Base-by-base conservation (phyloP, 768 basidiomycete genomes). In the Boletus fagicola region DNA sequence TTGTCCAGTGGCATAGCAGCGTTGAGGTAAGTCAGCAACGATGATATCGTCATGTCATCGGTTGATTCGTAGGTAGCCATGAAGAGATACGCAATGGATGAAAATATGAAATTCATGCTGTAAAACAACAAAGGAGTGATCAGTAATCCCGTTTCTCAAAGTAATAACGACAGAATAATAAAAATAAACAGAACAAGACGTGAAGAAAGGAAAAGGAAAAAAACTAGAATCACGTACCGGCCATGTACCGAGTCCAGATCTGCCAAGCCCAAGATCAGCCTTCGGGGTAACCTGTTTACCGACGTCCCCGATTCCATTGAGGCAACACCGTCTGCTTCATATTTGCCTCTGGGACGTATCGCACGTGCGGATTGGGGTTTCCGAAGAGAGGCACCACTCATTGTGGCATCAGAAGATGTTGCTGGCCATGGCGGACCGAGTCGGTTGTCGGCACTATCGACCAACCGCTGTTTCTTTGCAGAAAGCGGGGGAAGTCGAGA, bases 1-100 rank as follows among this genome's bases (percentile, higher is more conserved):
- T 90, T 90, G 67, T 90, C 88, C 28, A 75, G 77, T 4, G 89
- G 89, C 75, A 90, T 81, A 5, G 87, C 87, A 2, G 87, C 83
- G 64, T 90, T 90, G 54, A 91, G 77, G 69, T 88, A 89, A 4
- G 84, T 79, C 35, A 91, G 74, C 26, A 91, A 74, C 10, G 85
- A 74, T 3, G 86, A 85, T 65, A 91, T 83, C 8, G 82, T 82
- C 75, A 91, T 76, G 59, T 88, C 86, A 71, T 90, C 88, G 24
- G 78, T 71, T 16, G 76, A 62, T 58, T 83, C 84, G 71, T 88
- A 88, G 26, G 89, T 88, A 47, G 85, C 83, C 49, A 74, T 68
- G 76, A 87, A 88, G 48, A 91, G 80, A 65, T 88, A 80, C 2
- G 76, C 72, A 49, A 90, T 78, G 30, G 87, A 86, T 26, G 78